Evolutionary conservation across 2,329 filamentous ascomycete genomes (phyloP), one percentile per base, ranked within the genome.

Genomic region (Ceratocystis colombiana): DNA sequence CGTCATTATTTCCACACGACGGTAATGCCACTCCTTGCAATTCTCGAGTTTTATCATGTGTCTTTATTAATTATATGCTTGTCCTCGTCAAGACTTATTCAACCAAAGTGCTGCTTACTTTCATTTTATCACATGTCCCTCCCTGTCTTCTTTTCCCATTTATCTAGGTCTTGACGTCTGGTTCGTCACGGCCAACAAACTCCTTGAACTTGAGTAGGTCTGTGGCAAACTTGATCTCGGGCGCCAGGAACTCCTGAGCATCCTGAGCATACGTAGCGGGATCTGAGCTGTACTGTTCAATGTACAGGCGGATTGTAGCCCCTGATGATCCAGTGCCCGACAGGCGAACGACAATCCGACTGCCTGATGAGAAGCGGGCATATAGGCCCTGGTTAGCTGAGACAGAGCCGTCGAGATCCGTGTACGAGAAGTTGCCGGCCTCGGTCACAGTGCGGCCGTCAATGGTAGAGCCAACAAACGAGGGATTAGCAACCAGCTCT

Each of bases 371-470:
- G 77, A 97, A 97, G 77, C 89, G 89, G 75, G 92, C 89, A 74
- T 89, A 99, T 71, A 99, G 86, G 70, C 94, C 94, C 80, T 99
- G 94, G 81, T 96, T 95, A 75, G 91, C 90, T 73, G 90, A 88
- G 65, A 97, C 90, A 70, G 90, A 96, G 69, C 93, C 94, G 73
- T 99, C 94, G n/a, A 99, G 86, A 74, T 99, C 94, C 7, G 90
- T 97, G 83, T 99, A 99, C 41, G 90, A 90, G 77, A 99, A 99
- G 82, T 99, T 92, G 70, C 92, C 94, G 5, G 92, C 93, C 72
- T 95, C 89, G 62, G 85, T 80, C 55, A 96, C 90, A 73, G 90
- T 96, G 75, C 88, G 89, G 70, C 82, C 90, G 70, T 83, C 82
- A 71, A 97, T 82, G 71, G 84, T 87, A 73, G 89, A 94, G 71